Evolutionary conservation across 169 alveolate species (phyloP), one percentile per base, ranked within the genome.

Genomic region (Plasmodium reichenowi): DNA sequence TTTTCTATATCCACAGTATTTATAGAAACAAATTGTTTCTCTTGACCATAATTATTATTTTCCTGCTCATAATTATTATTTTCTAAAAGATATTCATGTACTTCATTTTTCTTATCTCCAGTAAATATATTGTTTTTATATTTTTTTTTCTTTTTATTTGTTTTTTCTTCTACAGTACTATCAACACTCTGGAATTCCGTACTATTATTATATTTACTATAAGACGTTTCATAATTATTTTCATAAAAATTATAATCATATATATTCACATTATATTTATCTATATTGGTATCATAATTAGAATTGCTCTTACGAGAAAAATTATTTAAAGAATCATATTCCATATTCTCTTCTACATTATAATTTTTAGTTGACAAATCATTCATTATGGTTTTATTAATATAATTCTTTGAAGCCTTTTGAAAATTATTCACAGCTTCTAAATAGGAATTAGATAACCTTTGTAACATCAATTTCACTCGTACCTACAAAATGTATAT

Each of bases 201-300:
- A 47, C 71, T 70, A 15, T 2, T 17, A 43, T 54, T 13, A n/a
- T 4, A 22, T 45, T 54, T 38, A n/a, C 68, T 59, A 75, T 70
- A 75, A 66, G 20, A n/a, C 3, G 59, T 52, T 9, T 87, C 83
- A 54, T 72, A 56, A 66, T 87, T 60, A 66, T 90, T 73, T 32
- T 87, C 88, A 59, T 87, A 70, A 74, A 56, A 67, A 58, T 88
- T 88, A 58, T 64, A 78, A 73, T 88, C 91, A 63, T 88, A 78
- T 24, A 78, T 88, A 74, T 88, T 76, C 9, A 63, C 80, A 72
- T 73, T 88, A 32, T 67, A 59, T 38, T 32, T 92, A 70, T 74
- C 86, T 12, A 66, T 74, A 67, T 63, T 59, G 22, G 90, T 58
- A 32, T 85, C 86, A 85, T 74, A 73, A 59, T 60, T 48, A 17